phyloP scores from a whole-genome alignment of 495 filamentous ascomycete species.

The Talaromyces ruber region DNA sequence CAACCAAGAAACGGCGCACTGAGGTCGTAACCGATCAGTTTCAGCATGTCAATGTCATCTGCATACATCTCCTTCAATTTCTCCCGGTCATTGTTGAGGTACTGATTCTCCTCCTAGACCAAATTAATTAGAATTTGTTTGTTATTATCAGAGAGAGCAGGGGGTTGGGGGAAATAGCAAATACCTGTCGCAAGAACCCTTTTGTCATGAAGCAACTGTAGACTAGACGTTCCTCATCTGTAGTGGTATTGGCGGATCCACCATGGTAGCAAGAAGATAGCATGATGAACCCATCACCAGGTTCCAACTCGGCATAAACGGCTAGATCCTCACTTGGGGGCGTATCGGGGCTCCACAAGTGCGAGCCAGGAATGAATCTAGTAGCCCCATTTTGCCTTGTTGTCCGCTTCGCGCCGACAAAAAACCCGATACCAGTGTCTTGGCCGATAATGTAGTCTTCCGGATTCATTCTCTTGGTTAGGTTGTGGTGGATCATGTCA shows the following conservation, averaged over 20 bases:
- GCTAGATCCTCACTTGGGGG: constrained; percentile 12
- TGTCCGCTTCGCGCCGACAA: constrained; percentile 23
- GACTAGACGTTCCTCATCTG: constrained; percentile 12
- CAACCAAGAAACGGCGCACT: not conserved
- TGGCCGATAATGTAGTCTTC: constrained; percentile 12
- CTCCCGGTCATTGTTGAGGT: constrained; percentile 3
- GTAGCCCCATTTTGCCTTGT: constrained; percentile 33
- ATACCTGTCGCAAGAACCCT: constrained; percentile 23
- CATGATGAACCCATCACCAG: constrained; percentile 29
- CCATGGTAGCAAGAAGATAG: constrained; percentile 25
- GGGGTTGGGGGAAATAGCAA: no score
- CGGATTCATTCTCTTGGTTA: constrained; percentile 1
- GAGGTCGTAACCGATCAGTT: not conserved
- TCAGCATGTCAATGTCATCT: not conserved
- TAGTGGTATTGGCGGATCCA: constrained; percentile 21
- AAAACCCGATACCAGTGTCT: constrained; percentile 19
- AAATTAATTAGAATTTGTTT: no score
- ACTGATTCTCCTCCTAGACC: constrained; percentile 21
- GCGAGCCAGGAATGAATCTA: constrained; percentile 31
- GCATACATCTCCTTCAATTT: not conserved
- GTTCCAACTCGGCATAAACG: constrained; percentile 22
- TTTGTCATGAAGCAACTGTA: constrained; percentile 23
- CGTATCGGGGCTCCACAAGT: constrained; percentile 25
- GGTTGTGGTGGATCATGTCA: constrained; percentile 18
- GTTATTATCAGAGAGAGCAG: no score